Evolutionary conservation across 345 rosid species (phyloP).

Genomic region (Iberis pinnata): DNA sequence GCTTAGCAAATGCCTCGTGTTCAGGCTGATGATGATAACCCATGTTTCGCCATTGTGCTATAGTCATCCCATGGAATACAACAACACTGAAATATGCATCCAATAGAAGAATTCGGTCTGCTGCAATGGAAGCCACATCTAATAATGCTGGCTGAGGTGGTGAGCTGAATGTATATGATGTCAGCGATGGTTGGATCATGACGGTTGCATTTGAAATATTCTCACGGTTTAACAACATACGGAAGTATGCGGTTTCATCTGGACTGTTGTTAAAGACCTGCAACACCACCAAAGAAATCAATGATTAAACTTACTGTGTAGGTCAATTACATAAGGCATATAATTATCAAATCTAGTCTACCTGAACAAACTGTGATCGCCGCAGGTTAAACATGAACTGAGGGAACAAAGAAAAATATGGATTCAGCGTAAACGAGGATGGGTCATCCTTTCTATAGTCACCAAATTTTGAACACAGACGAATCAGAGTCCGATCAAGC

Average conservation of each 20-base stretch:
- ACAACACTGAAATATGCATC: slow-evolving; percentile 95
- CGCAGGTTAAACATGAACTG: slow-evolving; percentile 97
- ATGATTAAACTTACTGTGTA: background rate
- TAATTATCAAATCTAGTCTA: slow-evolving; percentile 21
- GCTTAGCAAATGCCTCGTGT: slow-evolving; percentile 82
- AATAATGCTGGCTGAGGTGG: slow-evolving; percentile 84
- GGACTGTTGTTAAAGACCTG: slow-evolving; percentile 99
- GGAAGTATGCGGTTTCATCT: slow-evolving; percentile 96
- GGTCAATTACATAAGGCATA: background rate
- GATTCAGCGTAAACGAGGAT: slow-evolving; percentile 76
- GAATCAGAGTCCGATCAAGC: slow-evolving; percentile 93
- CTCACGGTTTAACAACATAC: slow-evolving; percentile 87
- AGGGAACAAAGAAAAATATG: slow-evolving; percentile 89
- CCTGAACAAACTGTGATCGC: slow-evolving; percentile 98
- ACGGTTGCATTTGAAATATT: slow-evolving; percentile 88
- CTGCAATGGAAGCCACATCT: slow-evolving; percentile 94
- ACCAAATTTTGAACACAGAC: slow-evolving; percentile 89
- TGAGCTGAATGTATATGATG: slow-evolving; percentile 68
- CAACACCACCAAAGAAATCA: slow-evolving; percentile 18
- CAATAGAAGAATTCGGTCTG: slow-evolving; percentile 76
- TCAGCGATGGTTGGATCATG: slow-evolving; percentile 96
- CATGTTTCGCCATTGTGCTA: slow-evolving; percentile 98
- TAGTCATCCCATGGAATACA: slow-evolving; percentile 97
- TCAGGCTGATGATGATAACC: slow-evolving; percentile 95
- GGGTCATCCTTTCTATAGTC: slow-evolving; percentile 98